phyloP scores from a whole-genome alignment of 2,329 filamentous ascomycete genomes.

The Pochonia chlamydosporia region DNA sequence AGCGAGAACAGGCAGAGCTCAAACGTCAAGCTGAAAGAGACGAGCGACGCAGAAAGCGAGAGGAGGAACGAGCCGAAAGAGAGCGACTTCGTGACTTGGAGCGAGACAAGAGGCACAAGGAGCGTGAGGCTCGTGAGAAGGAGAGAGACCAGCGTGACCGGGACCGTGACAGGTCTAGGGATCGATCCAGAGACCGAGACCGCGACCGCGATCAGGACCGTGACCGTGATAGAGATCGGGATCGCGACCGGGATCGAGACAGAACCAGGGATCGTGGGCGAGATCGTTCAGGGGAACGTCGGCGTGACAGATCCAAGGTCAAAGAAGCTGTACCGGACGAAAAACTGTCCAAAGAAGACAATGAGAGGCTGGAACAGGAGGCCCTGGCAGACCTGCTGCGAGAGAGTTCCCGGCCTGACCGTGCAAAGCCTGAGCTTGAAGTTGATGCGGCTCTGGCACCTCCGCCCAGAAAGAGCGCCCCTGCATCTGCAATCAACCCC shows the following conservation, averaged over 20 bases:
- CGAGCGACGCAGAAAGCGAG: constrained; percentile 41
- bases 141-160: constrained; percentile 22
- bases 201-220: constrained; percentile 11
- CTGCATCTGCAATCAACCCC: constrained; percentile 54
- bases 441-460: constrained; percentile 50
- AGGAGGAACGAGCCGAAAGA: constrained; percentile 52
- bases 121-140: constrained; percentile 31
- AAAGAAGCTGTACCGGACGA: constrained; percentile 37
- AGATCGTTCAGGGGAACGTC: constrained; percentile 24
- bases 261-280: constrained; percentile 21
- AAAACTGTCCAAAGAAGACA: constrained; percentile 52
- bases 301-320: constrained; percentile 26
- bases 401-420: constrained; percentile 47
- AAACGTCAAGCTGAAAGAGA: constrained; percentile 46
- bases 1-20: constrained; percentile 42
- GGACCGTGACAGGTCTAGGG: neutral
- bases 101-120: constrained; percentile 33
- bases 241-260: constrained; percentile 23
- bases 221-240: constrained; percentile 21
- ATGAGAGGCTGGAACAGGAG: constrained; percentile 51
- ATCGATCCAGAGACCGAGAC: constrained; percentile 15
- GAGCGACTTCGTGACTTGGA: constrained; percentile 37
- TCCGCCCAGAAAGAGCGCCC: constrained; percentile 45
- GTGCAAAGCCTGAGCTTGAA: constrained; percentile 48
- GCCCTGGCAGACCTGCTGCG: constrained; percentile 52